These are phyloP conservation scores for Nothopassalora personata DNA, from an alignment of 2,329 filamentous ascomycete genomes.

Conservation along the genomic window DNA sequence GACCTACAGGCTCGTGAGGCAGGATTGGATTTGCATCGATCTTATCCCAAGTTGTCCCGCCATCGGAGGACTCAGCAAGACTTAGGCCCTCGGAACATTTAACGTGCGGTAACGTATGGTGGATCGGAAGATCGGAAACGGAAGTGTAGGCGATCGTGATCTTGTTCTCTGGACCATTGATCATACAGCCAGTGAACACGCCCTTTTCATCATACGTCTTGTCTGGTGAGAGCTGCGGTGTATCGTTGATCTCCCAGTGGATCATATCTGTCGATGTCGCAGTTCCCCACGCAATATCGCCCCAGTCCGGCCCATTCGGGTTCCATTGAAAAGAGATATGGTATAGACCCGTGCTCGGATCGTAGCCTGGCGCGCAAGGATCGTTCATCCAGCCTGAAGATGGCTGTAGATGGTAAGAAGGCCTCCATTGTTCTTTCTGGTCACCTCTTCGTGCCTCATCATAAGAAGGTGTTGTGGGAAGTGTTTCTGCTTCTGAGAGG, in stretches of 20 bases:
- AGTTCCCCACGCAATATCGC: slow-evolving; percentile 41
- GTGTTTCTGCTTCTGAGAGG: slow-evolving; percentile 1
- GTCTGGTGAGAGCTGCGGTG: slow-evolving; percentile 32
- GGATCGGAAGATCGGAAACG: slow-evolving; percentile 37
- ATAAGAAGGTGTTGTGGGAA: background rate
- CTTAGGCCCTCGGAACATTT: slow-evolving; percentile 36
- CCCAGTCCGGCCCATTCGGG: slow-evolving; percentile 39
- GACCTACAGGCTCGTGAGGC: slow-evolving; percentile 29
- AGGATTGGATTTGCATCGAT: slow-evolving; percentile 36
- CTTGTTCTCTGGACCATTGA: slow-evolving; percentile 27
- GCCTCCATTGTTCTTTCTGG: slow-evolving; percentile 19
- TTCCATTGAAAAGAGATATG: slow-evolving; percentile 44
- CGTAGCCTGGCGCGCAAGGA: slow-evolving; percentile 40
- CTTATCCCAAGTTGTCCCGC: slow-evolving; percentile 36
- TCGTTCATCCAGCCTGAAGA: slow-evolving; percentile 42
- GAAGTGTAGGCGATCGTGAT: slow-evolving; percentile 40
- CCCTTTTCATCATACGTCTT: slow-evolving; percentile 37
- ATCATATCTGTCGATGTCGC: slow-evolving; percentile 37
- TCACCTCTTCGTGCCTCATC: slow-evolving; percentile 1
- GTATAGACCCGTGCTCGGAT: slow-evolving; percentile 36
- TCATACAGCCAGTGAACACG: slow-evolving; percentile 40
- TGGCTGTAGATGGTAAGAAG: slow-evolving; percentile 35
- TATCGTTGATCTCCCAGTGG: slow-evolving; percentile 32
- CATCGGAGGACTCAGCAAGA: slow-evolving; percentile 36
- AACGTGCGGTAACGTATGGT: slow-evolving; percentile 37